These are phyloP conservation scores for Phytophthora europaea DNA, from an alignment of 352 stramenopile species.

Conservation along the genomic window DNA sequence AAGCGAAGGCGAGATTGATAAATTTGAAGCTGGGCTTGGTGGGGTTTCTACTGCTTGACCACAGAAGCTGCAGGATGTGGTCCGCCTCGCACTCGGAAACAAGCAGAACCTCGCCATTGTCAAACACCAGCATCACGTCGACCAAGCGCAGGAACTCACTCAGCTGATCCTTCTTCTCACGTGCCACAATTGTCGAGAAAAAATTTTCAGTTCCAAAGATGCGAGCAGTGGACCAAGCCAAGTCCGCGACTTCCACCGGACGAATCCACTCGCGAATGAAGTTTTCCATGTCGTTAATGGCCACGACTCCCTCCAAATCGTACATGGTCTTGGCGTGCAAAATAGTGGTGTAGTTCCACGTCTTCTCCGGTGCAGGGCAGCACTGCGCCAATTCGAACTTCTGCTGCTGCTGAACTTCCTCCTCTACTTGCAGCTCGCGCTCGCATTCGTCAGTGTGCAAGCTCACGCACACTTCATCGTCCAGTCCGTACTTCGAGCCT, in stretches of 20 bases:
- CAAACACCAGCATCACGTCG: slow-evolving; percentile 46
- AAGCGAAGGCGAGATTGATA: slow-evolving; percentile 15
- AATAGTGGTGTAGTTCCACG: slow-evolving; percentile 31
- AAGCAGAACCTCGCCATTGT: slow-evolving; percentile 38
- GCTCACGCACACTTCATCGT: slow-evolving; percentile 46
- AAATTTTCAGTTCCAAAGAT: slow-evolving; percentile 55
- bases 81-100: too few relatives aligned
- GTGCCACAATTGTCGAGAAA: slow-evolving; percentile 28
- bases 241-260: slow-evolving; percentile 11
- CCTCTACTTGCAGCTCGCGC: slow-evolving; percentile 56
- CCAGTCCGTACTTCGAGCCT: slow-evolving; percentile 33
- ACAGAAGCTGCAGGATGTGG: slow-evolving; percentile 17
- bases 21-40: slow-evolving; percentile 4
- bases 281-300: neutral
- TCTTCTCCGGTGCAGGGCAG: slow-evolving; percentile 15
- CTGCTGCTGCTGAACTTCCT: slow-evolving; percentile 42
- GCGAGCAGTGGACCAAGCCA: slow-evolving; percentile 33
- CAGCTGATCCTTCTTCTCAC: neutral
- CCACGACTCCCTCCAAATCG: neutral
- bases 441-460: slow-evolving; percentile 56
- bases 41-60: neutral
- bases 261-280: neutral
- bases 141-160: slow-evolving; percentile 35
- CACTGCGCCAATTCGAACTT: slow-evolving; percentile 14
- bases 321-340: slow-evolving; percentile 17